phyloP scores from a whole-genome alignment of 2,329 filamentous ascomycete genomes.

The Trichophyton simii region DNA sequence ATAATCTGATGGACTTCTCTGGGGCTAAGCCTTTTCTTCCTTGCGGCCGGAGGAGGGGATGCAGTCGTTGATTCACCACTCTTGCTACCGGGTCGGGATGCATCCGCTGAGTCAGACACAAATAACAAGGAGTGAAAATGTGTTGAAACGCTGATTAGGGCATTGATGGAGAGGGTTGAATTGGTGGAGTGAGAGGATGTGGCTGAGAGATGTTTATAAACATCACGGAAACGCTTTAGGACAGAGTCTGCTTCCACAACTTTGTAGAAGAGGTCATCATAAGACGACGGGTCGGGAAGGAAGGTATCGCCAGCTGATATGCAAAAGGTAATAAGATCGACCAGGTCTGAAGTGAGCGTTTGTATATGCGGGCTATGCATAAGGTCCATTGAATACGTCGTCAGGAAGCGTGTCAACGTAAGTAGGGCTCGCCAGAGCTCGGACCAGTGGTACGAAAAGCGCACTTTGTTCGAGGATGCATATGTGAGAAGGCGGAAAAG shows the following conservation, averaged over 20 bases:
- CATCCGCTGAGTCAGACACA: slow-evolving; percentile 40
- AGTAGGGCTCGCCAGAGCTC: slow-evolving; percentile 86
- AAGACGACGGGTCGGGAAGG: slow-evolving; percentile 70
- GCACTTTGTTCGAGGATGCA: slow-evolving; percentile 67
- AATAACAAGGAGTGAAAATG: slow-evolving; percentile 77
- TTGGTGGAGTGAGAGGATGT: slow-evolving; percentile 11
- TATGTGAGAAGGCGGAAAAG: slow-evolving; percentile 73
- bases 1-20: slow-evolving; percentile 81
- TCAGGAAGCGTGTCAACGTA: slow-evolving; percentile 78
- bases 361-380: slow-evolving; percentile 56
- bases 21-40: slow-evolving; percentile 60
- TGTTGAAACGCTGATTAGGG: slow-evolving; percentile 60
- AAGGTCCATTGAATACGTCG: slow-evolving; percentile 70
- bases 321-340: slow-evolving; percentile 71
- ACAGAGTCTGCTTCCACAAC: slow-evolving; percentile 82
- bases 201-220: slow-evolving; percentile 43
- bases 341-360: slow-evolving; percentile 60
- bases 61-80: slow-evolving; percentile 11
- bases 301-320: slow-evolving; percentile 83
- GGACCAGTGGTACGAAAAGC: slow-evolving; percentile 83
- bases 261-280: slow-evolving; percentile 98
- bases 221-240: slow-evolving; percentile 67
- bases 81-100: slow-evolving; percentile 22
- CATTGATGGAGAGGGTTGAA: slow-evolving; percentile 51
- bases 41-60: slow-evolving; percentile 18